Conservation (phyloP, 139 green algal species). For the Astrephomene gubernaculifera region DNA sequence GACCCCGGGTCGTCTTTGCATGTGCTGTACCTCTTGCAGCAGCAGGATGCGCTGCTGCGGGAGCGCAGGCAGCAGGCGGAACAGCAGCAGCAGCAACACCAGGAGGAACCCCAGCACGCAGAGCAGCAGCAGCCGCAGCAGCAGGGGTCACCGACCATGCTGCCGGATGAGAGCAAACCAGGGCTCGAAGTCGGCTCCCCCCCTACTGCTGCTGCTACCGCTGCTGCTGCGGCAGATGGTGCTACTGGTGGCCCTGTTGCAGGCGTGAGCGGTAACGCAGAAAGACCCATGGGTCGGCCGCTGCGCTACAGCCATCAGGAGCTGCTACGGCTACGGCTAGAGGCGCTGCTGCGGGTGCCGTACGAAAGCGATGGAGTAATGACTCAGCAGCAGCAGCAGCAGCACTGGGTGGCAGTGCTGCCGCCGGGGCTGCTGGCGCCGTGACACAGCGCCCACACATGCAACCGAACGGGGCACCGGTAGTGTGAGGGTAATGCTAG, state of each 20-base stretch:
- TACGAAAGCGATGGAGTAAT: neutral
- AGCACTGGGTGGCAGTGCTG: neutral
- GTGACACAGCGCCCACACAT: too few species aligned
- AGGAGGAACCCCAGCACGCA: neutral
- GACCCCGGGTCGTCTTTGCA: neutral
- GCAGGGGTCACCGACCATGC: too few species aligned
- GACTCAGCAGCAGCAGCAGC: neutral
- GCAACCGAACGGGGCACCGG: too few species aligned
- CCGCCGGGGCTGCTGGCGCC: neutral
- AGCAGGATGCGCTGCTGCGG: too few species aligned
- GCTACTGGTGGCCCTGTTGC: neutral
- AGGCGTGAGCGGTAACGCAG: too few species aligned
- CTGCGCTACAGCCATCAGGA: neutral
- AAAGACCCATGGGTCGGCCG: too few species aligned
- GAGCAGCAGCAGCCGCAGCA: neutral
- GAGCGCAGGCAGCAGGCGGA: too few species aligned
- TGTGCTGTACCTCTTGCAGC: neutral
- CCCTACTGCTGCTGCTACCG: neutral
- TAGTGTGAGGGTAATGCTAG: too few species aligned
- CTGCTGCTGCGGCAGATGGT: neutral
- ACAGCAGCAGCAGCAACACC: neutral
- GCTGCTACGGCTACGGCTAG: slow-evolving; percentile 1
- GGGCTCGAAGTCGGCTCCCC: neutral
- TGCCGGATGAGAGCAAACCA: too few species aligned
- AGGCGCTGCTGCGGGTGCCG: neutral